These are phyloP conservation scores for Beverwykella pulmonaria DNA, from an alignment of 495 filamentous ascomycete species.

Conservation along the genomic window DNA sequence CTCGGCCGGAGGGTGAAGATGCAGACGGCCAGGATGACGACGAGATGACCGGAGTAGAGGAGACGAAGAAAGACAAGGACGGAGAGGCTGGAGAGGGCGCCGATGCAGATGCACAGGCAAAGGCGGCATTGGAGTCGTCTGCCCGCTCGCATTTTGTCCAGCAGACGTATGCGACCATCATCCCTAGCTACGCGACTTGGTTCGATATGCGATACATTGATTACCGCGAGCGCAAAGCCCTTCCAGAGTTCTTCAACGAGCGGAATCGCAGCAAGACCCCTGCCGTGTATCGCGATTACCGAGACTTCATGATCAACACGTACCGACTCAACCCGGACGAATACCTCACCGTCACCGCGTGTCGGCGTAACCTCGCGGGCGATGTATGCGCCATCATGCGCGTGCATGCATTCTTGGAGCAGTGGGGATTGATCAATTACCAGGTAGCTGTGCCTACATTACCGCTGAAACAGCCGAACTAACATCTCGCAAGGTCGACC, in stretches of 20 bases:
- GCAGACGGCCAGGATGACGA: constrained; percentile 71
- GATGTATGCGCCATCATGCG: constrained; percentile 99
- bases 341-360: constrained; percentile 97
- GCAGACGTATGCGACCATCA: constrained; percentile 90
- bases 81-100: constrained; percentile 34
- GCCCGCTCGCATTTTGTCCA: constrained; percentile 88
- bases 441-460: constrained; percentile 64
- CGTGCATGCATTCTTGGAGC: constrained; percentile 96
- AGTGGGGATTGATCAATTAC: constrained; percentile 99
- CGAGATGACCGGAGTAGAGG: constrained; percentile 78
- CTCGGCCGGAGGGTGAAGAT: constrained; percentile 65
- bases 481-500: constrained; percentile 71
- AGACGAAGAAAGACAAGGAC: constrained; percentile 59
- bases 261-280: constrained; percentile 97
- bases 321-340: constrained; percentile 94
- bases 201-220: constrained; percentile 96
- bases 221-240: constrained; percentile 82
- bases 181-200: constrained; percentile 96
- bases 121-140: constrained; percentile 78
- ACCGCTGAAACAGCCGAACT: background rate
- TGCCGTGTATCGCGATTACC: constrained; percentile 97
- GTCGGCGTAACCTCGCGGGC: constrained; percentile 89
- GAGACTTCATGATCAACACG: constrained; percentile 99
- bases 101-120: constrained; percentile 47
- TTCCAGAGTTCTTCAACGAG: constrained; percentile 97